These are phyloP conservation scores for Symmetrospora coprosmae DNA, from an alignment of 768 basidiomycete genomes.

Conservation along the genomic window DNA sequence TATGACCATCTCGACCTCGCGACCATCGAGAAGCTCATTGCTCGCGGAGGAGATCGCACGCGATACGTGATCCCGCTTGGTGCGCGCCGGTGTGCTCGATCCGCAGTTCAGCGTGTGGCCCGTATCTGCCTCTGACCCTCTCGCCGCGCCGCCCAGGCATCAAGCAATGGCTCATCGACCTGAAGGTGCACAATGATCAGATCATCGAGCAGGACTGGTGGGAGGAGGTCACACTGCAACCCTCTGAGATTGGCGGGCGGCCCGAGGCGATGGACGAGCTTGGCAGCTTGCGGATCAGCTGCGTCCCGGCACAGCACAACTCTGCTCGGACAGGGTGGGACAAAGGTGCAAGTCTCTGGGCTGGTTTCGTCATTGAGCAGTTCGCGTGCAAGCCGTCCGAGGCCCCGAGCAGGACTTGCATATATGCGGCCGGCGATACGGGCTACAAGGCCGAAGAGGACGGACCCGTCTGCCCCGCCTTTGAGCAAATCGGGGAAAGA, in stretches of 20 bases:
- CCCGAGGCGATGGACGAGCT: neutral
- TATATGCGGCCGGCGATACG: slow-evolving; percentile 54
- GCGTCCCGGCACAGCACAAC: slow-evolving; percentile 54
- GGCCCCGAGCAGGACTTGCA: slow-evolving; percentile 31
- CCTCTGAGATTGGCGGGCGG: slow-evolving; percentile 29
- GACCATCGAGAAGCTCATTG: slow-evolving; percentile 40
- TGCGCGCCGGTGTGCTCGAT: neutral
- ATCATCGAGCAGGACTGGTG: slow-evolving; percentile 55
- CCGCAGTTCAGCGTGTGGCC: slow-evolving; percentile 39
- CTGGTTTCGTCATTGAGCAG: slow-evolving; percentile 49
- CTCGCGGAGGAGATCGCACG: neutral
- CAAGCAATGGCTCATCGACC: slow-evolving; percentile 38
- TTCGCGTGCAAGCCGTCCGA: slow-evolving; percentile 22
- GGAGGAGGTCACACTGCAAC: slow-evolving; percentile 37
- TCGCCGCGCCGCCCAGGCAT: slow-evolving; percentile 34
- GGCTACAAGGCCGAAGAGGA: slow-evolving; percentile 35
- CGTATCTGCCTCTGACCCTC: slow-evolving; percentile 34
- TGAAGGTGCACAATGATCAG: slow-evolving; percentile 41
- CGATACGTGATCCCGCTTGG: slow-evolving; percentile 13
- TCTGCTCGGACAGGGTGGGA: slow-evolving; percentile 46
- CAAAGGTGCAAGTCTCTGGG: slow-evolving; percentile 50
- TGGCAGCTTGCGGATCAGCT: slow-evolving; percentile 44
- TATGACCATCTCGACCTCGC: slow-evolving; percentile 41
- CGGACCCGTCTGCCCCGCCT: slow-evolving; percentile 52
- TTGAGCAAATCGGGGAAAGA: slow-evolving; percentile 52